phyloP scores from a whole-genome alignment of 2,329 filamentous ascomycete genomes.

The Akanthomyces muscarius region DNA sequence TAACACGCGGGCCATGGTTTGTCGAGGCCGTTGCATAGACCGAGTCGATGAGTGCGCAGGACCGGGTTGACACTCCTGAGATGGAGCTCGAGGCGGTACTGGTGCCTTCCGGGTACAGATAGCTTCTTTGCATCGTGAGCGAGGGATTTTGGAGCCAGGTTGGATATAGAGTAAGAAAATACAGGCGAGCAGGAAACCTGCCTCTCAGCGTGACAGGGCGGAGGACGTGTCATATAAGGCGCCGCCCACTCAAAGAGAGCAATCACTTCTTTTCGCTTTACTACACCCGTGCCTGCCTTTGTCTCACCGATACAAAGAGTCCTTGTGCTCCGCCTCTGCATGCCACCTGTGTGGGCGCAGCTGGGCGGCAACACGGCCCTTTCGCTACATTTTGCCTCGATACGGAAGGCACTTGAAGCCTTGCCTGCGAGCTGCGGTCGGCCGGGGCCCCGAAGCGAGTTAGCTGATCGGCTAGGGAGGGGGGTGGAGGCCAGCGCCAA shows the following conservation, averaged over 20 bases:
- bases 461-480: not conserved
- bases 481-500: not conserved
- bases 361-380: not conserved
- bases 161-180: not conserved
- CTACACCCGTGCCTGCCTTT: not conserved
- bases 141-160: not conserved
- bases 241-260: not conserved
- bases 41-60: constrained; percentile 11
- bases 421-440: not conserved
- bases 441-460: constrained; percentile 4
- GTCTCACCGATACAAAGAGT: constrained; percentile 10
- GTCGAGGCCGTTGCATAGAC: constrained; percentile 5
- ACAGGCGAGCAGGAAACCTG: not conserved
- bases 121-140: constrained; percentile 7
- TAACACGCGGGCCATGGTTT: not conserved
- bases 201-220: not conserved
- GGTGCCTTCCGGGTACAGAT: constrained; percentile 5
- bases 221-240: not conserved
- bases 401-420: constrained; percentile 10
- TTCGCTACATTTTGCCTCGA: constrained; percentile 9
- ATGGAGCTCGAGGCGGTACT: constrained; percentile 15
- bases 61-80: constrained; percentile 10
- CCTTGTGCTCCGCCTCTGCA: constrained; percentile 15
- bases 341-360: constrained; percentile 1
- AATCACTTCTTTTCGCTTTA: not conserved